Evolutionary conservation across 768 basidiomycete genomes (phyloP), one percentile per base, ranked within the genome.

Genomic region (Kwoniella shandongensis): DNA sequence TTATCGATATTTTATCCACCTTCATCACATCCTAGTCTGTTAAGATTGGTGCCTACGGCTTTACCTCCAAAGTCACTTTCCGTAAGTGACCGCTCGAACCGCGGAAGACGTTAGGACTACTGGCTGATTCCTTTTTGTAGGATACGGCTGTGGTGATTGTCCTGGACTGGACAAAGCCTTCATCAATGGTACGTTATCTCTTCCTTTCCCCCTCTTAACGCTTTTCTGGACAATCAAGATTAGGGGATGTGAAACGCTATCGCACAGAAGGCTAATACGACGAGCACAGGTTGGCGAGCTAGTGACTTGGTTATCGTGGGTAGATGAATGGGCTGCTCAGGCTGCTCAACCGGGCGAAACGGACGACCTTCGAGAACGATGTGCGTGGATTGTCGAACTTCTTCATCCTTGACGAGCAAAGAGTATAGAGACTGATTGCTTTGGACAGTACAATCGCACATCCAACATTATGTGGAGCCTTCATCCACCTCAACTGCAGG

Each of bases 141-240:
- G 73, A 76, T 54, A 75, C 76, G 7, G 70, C 67, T 12, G 84
- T 91, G 42, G 78, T 96, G 69, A 88, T 98, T 65, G 84, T 86
- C 0, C 79, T 99, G 10, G 94, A 99, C 75, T 99, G 96, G 94
- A 94, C 91, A 65, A 83, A 83, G 63, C 94, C 94, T 0, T 93
- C 90, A 85, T 83, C 86, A 1, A 98, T 98, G 74, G 79, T 96
- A 22, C 29, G 70, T 57, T 13, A 1, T 29, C 13, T 23, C 36
- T 41, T 18, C 32, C 23, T 18, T 6, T 15, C 11, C n/a, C 30
- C 27, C 20, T 49, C 25, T 25, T 30, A 5, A 23, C 35, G 2
- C 20, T n/a, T 11, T 23, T 2, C 32, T 42, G 20, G 15, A 23
- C 1, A 15, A 20, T 3, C 3, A 18, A 35, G 15, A 17, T 15